phyloP scores from a whole-genome alignment of 2,329 filamentous ascomycete species.

The Penicillium sp. region DNA sequence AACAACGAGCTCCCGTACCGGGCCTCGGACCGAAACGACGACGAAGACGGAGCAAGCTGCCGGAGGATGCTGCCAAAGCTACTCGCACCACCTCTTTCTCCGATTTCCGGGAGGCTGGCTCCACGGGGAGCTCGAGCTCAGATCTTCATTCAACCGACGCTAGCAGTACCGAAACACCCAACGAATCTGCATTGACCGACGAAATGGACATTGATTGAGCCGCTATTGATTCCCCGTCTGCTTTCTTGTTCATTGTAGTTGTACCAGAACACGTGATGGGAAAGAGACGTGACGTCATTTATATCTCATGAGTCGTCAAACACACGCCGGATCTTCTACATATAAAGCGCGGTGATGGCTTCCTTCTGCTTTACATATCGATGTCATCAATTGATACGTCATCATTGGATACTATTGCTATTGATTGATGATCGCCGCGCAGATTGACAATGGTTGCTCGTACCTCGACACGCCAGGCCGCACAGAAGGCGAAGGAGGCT shows the following conservation, averaged over 20 bases:
- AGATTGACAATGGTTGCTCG: conserved; percentile 30
- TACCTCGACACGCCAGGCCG: conserved; percentile 44
- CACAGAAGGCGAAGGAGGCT: conserved; percentile 45
- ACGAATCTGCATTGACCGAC: conserved; percentile 20
- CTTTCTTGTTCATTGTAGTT: neutral
- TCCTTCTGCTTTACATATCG: neutral
- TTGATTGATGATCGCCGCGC: neutral
- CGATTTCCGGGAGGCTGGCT: conserved; percentile 17
- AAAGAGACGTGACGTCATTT: conserved; percentile 35
- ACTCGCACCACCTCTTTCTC: conserved; percentile 9
- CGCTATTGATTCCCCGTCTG: neutral
- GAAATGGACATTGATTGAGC: conserved; percentile 39
- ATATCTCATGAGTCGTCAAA: conserved; percentile 14
- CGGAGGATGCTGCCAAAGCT: conserved; percentile 13
- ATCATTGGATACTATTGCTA: neutral
- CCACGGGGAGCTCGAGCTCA: conserved; percentile 22
- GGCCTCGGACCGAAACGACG: conserved; percentile 26
- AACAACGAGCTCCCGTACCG: conserved; percentile 12
- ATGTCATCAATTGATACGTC: neutral
- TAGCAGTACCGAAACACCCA: conserved; percentile 14
- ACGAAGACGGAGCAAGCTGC: conserved; percentile 24
- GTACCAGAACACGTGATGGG: neutral
- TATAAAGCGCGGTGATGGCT: neutral
- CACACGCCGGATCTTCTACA: neutral
- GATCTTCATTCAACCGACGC: conserved; percentile 20